Base-by-base conservation (phyloP, 176 grass and related monocot genomes). In the Raddia guianensis region DNA sequence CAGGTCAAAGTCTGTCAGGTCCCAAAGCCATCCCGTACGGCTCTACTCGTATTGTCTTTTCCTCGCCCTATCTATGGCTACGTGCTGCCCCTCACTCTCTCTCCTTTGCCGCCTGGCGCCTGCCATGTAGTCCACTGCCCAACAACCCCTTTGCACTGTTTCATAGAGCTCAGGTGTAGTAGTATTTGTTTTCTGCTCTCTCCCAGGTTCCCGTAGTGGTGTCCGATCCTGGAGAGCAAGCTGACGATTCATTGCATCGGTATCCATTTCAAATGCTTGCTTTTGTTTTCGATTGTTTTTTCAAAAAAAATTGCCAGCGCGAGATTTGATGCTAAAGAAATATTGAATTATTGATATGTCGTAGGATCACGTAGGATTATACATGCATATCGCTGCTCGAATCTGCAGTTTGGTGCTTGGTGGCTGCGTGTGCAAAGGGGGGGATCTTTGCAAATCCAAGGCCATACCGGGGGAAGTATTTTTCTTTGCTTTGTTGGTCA, bases 1-100 rank as follows among this genome's bases (percentile, higher is more conserved):
- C 58, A 87, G 84, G 87, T 90, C 91, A 87, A 87, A 89, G 53
- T 59, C 62, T 70, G 80, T 52, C 68, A 82, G 59, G 9, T 20
- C 68, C 15, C 18, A 48, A 37, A 59, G 48, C 80, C 66, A 66
- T 87, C 52, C 74, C 87, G 91, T 90, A 87, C 87, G 21, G 48
- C 45, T 66, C 15, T 51, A 49, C 44, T 56, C 67, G 83, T 86
- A 47, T 86, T 76, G 74, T 78, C 70, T 66, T 47, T 72, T 54
- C 66, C 10, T 43, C 50, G 32, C 62, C 70, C 33, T 49, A 21
- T 70, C 19, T 70, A 35, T 57, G 51, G 65, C 78, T 35, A 49
- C n/a, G 19, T 13, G 66, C 63, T 46, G 0, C 27, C 27, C 27
- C n/a, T n/a, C 27, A 27, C 27, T 27, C 27, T n/a, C n/a, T n/a